Base-by-base conservation (phyloP, 331 rosid species). In the Cydonia oblonga region DNA sequence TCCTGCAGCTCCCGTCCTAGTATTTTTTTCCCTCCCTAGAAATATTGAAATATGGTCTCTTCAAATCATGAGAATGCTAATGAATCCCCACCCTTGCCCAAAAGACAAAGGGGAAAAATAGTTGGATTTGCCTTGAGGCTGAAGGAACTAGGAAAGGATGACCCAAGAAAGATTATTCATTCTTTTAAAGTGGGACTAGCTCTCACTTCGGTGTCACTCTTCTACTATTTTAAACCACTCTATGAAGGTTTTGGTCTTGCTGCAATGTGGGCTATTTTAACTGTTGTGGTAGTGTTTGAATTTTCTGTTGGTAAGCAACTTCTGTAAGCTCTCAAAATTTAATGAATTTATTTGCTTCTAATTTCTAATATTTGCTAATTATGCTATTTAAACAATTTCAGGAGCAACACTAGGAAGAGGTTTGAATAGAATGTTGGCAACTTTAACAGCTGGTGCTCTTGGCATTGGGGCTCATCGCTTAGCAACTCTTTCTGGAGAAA, bases 221-320 rank as follows among this genome's bases (percentile, higher is more conserved):
- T 86, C 18, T 90, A 86, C 86, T 75, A 78, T 57, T 24, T 82
- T 19, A 22, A 72, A 26, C 83, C 90, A 14, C 82, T 87, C n/a
- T 87, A 77, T 38, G 64, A 79, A 1, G 66, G 72, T 20, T 82
- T 87, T 58, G 86, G 88, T 35, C 33, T 61, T 9, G 69, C 75
- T 9, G 77, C 90, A 6, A 87, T 87, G 70, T 90, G 87, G 88
- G 86, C 88, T 28, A 72, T 90, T 66, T 18, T 90, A 5, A 82
- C 90, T 1, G 86, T 84, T 26, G 63, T 83, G 6, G 72, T 87
- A 7, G 84, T 87, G 70, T 74, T 79, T 0, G 96, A 89, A 70
- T 89, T 87, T 49, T 79, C 82, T 1, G 86, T 87, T 10, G 92
- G 96, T 71, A 51, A 68, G 70, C 52, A 63, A 63, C 67, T 62